phyloP scores from a whole-genome alignment of 176 grass and related monocot genomes.

The Oryza glaberrima region DNA sequence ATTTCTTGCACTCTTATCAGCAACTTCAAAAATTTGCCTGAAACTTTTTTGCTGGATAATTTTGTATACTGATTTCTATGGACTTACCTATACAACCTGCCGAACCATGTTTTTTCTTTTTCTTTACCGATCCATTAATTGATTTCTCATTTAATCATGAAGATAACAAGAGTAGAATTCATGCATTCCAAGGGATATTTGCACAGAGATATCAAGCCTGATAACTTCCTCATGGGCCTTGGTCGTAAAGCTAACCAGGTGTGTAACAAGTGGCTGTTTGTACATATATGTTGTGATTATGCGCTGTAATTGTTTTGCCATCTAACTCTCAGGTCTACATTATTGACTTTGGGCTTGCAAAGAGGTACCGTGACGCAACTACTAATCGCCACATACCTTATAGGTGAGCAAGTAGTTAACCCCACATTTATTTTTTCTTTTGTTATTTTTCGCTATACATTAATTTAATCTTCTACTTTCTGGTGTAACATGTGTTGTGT shows the following conservation, averaged over 20 bases:
- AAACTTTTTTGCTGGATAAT: background rate
- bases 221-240: constrained; percentile 90
- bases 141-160: constrained; percentile 13
- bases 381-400: constrained; percentile 86
- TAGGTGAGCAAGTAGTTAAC: constrained; percentile 42
- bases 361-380: constrained; percentile 71
- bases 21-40: constrained; percentile 10
- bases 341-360: constrained; percentile 88
- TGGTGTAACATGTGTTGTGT: constrained; percentile 16
- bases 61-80: constrained; percentile 6
- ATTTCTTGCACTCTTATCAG: background rate
- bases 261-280: constrained; percentile 12
- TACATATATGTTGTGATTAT: constrained; percentile 20
- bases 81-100: background rate
- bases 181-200: constrained; percentile 82
- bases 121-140: background rate
- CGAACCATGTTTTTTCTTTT: background rate
- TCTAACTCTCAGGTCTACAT: constrained; percentile 66
- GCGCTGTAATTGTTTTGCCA: constrained; percentile 29
- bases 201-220: constrained; percentile 84
- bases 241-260: constrained; percentile 87
- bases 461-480: background rate
- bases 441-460: background rate
- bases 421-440: background rate
- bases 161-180: constrained; percentile 86